Base-by-base conservation (phyloP, 2,329 filamentous ascomycete species). In the Colletotrichum salicis region DNA sequence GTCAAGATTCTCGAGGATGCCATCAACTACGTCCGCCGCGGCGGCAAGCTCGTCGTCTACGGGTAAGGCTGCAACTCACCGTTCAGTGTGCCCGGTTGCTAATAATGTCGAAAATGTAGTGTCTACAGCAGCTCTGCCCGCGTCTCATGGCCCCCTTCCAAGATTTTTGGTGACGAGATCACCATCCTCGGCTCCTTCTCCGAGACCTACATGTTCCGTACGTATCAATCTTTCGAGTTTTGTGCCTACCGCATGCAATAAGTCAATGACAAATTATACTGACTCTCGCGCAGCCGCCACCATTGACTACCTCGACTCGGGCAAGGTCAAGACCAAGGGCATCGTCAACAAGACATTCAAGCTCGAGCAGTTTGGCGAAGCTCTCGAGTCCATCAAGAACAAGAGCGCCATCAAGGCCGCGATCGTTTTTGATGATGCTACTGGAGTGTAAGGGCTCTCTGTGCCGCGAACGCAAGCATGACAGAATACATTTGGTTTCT, bases 391-490 rank as follows among this genome's bases (percentile, higher is more conserved):
- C 69, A 93, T 94, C 85, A 89, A 86, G 77, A 91, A 92, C 82
- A 93, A 93, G 86, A 88, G 84, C 64, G 91, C 91, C 71, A 93
- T 94, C 79, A 94, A 94, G 85, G 91, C 91, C 64, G 91, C 90
- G 19, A 93, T 94, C 79, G 87, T 90, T 58, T 93, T 93, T 76
- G 91, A 93, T 73, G 89, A 86, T 76, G 68, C 73, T 24, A 74
- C 73, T 35, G 73, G 73, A 73, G 73, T 74, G 71, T 74, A 74
- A 73, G 64, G 13, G 64, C 35, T 57, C 67, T 64, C 60, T 72
- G 65, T 70, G 59, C 70, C 37, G 59, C 35, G n/a, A 52, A 71
- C 37, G 54, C 35, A 52, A 71, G 58, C 65, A 69, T 48, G 45
- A 63, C 54, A 54, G 56, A 56, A 67, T 45, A 55, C 19, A 62